A percentile compares a stretch with the other conserved stretches of the same genome.
phyloP scores from a whole-genome alignment of 345 rosid species.

The Passiflora organensis region DNA sequence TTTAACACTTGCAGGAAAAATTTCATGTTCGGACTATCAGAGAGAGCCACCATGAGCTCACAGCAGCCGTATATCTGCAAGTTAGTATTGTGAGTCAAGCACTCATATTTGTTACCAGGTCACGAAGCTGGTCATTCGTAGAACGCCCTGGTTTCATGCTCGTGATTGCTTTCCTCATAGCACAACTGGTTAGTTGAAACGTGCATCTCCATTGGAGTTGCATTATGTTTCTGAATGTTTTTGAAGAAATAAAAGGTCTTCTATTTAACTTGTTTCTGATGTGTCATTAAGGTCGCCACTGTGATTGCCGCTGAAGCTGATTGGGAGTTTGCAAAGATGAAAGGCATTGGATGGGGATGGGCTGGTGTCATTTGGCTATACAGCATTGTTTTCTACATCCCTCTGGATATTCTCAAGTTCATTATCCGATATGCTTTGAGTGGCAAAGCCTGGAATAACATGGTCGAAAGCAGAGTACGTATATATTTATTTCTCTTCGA shows the following conservation, averaged over 20 bases:
- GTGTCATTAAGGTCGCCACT: conserved; percentile 55
- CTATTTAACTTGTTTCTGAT: not conserved
- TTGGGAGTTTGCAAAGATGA: conserved; percentile 61
- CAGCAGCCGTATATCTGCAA: conserved; percentile 88
- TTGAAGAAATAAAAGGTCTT: not conserved
- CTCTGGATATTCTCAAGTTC: conserved; percentile 75
- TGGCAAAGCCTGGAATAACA: conserved; percentile 80
- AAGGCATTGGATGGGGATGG: conserved; percentile 93
- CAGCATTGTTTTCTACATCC: conserved; percentile 67
- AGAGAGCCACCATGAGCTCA: conserved; percentile 43
- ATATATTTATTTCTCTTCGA: too few relatives aligned
- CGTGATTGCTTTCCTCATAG: conserved; percentile 51
- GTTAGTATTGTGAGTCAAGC: conserved; percentile 94
- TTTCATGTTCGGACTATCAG: conserved; percentile 68
- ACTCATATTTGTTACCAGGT: conserved; percentile 92
- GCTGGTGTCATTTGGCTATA: conserved; percentile 88
- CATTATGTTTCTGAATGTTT: not conserved
- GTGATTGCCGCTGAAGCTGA: conserved; percentile 71
- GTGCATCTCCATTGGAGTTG: not conserved
- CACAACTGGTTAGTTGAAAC: conserved; percentile 60
- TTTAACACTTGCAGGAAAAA: conserved; percentile 38
- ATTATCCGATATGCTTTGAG: conserved; percentile 56
- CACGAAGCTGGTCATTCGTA: conserved; percentile 80
- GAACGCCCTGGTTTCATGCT: conserved; percentile 89
- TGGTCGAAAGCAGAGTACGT: conserved; percentile 73